Percentiles rank a stretch among this genome's conserved stretches.
Evolutionary conservation across 768 basidiomycete genomes (phyloP).

Genomic region (Cyathus striatus): DNA sequence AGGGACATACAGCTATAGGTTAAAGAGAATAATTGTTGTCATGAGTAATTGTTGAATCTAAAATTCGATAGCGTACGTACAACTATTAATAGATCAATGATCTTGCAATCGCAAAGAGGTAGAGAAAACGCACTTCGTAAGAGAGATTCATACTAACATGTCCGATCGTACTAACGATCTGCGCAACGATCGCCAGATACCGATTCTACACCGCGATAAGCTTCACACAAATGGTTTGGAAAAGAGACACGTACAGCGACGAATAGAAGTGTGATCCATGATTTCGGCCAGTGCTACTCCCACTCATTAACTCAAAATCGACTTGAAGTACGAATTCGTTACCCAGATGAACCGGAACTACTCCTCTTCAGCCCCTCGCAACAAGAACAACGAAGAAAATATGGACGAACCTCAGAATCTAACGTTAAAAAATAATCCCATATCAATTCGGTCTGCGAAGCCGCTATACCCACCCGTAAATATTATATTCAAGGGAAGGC

Average conservation of each 20-base stretch:
- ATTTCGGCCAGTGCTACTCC: not conserved
- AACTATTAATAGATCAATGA: no score
- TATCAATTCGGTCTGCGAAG: not conserved
- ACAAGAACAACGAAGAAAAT: not conserved
- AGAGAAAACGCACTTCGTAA: no score
- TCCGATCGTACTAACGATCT: not conserved
- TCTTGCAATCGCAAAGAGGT: no score
- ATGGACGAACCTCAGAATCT: not conserved
- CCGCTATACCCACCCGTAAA: not conserved
- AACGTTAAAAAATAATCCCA: not conserved
- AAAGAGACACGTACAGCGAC: not conserved
- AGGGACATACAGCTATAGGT: no score
- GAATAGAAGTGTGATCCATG: not conserved
- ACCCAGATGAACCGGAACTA: not conserved
- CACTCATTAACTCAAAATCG: not conserved
- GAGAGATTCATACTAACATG: no score
- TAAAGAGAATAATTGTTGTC: no score
- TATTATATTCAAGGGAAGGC: not conserved
- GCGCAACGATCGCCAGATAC: not conserved
- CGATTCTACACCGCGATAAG: not conserved
- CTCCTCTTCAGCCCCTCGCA: not conserved
- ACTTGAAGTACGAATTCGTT: not conserved
- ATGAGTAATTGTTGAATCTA: no score
- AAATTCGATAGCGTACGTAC: no score
- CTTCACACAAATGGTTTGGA: not conserved